phyloP scores from a whole-genome alignment of 1,284 basidiomycete species.

The Cryptococcus sp. region DNA sequence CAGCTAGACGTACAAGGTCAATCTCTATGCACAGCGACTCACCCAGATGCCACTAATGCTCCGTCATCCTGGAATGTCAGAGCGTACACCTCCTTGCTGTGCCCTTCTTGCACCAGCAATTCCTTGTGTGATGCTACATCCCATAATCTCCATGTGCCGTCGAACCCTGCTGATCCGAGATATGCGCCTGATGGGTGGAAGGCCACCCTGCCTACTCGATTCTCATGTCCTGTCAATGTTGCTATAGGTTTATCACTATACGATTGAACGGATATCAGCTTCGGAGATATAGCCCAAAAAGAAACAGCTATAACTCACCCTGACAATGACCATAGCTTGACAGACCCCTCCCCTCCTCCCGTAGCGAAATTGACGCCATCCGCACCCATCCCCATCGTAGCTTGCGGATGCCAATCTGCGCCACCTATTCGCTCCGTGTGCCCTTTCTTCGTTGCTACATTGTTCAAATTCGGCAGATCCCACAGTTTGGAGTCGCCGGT shows the following conservation, averaged over 20 bases:
- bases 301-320: conserved; percentile 58
- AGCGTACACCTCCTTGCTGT: conserved; percentile 94
- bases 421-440: conserved; percentile 92
- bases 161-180: conserved; percentile 91
- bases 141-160: conserved; percentile 99
- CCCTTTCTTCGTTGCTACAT: conserved; percentile 70
- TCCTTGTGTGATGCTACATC: conserved; percentile 80
- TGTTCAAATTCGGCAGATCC: conserved; percentile 87
- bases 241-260: conserved; percentile 74
- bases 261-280: not conserved
- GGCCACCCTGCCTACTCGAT: conserved; percentile 86
- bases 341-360: conserved; percentile 80
- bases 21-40: conserved; percentile 32
- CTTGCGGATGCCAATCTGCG: conserved; percentile 94
- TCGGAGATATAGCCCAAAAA: not conserved
- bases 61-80: conserved; percentile 96
- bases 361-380: conserved; percentile 82
- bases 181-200: conserved; percentile 96
- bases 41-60: conserved; percentile 89
- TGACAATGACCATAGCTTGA: conserved; percentile 86
- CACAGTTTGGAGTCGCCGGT: conserved; percentile 91
- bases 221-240: conserved; percentile 82
- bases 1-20: conserved; percentile 3
- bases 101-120: conserved; percentile 89
- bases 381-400: conserved; percentile 74